Conservation (phyloP, 2,329 filamentous ascomycete species). For the Mollisia scopiformis region DNA sequence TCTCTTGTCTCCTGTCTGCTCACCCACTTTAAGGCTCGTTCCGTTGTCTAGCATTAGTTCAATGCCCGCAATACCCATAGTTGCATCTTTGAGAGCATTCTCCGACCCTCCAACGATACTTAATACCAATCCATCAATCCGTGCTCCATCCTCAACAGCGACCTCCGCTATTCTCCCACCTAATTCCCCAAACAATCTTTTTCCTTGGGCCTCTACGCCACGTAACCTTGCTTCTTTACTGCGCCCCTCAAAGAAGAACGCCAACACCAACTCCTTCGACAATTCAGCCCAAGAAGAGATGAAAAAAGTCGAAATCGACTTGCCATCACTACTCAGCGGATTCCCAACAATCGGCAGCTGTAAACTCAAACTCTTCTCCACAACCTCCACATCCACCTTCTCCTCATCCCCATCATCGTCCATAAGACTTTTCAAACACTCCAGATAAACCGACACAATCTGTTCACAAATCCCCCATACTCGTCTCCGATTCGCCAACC, state of each 20-base stretch:
- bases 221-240: slow-evolving; percentile 2
- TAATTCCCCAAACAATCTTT: background rate
- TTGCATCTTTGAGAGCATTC: background rate
- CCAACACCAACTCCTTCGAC: slow-evolving; percentile 1
- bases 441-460: background rate
- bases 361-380: slow-evolving; percentile 5
- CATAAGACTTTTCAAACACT: background rate
- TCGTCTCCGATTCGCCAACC: background rate
- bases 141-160: background rate
- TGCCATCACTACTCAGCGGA: slow-evolving; percentile 6
- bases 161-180: background rate
- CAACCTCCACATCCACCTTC: background rate
- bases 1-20: slow-evolving; percentile 10
- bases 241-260: slow-evolving; percentile 11
- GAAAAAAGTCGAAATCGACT: slow-evolving; percentile 4
- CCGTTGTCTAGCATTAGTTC: slow-evolving; percentile 11
- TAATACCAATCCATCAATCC: slow-evolving; percentile 9
- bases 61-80: slow-evolving; percentile 14
- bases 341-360: slow-evolving; percentile 15
- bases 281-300: slow-evolving; percentile 8
- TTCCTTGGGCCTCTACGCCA: slow-evolving; percentile 6
- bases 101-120: slow-evolving; percentile 5
- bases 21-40: slow-evolving; percentile 1
- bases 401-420: background rate
- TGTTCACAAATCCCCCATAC: background rate